A percentile compares a stretch with the other conserved stretches of the same genome.
phyloP scores from a whole-genome alignment of 441 rosid genomes.

The Kokia cookei region DNA sequence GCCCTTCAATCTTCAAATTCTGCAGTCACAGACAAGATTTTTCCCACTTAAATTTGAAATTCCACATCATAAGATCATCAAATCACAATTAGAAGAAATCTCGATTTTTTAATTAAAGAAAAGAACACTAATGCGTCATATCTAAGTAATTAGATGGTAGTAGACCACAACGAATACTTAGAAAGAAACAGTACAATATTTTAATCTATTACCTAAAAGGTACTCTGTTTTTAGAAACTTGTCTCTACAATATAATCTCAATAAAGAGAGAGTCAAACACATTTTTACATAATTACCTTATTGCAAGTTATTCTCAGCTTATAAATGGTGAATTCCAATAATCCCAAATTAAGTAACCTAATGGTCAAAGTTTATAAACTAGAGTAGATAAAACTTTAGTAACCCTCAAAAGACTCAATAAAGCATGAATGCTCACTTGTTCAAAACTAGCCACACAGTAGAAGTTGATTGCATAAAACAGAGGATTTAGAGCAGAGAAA shows the following conservation, averaged over 20 bases:
- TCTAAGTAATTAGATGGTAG: not conserved
- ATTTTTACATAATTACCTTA: not conserved
- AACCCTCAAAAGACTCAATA: not conserved
- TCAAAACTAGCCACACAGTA: not conserved
- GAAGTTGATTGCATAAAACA: conserved; percentile 1
- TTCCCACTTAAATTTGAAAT: conserved; percentile 7
- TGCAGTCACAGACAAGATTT: conserved; percentile 16
- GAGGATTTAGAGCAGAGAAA: conserved; percentile 3
- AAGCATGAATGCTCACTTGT: not conserved
- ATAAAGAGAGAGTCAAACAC: not conserved
- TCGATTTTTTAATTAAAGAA: not conserved
- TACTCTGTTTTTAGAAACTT: not conserved
- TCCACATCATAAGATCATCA: conserved; percentile 6
- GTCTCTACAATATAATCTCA: not conserved
- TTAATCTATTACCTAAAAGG: not conserved
- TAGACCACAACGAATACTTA: not conserved
- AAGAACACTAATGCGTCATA: not conserved
- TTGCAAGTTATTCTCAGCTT: not conserved
- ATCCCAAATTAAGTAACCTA: not conserved
- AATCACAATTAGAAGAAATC: not conserved
- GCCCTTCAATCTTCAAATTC: conserved; percentile 64
- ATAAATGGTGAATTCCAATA: not conserved
- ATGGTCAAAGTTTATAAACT: not conserved
- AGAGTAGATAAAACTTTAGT: not conserved
- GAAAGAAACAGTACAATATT: not conserved